phyloP scores from a whole-genome alignment of 2,329 filamentous ascomycete genomes.

The Eutypa lata region DNA sequence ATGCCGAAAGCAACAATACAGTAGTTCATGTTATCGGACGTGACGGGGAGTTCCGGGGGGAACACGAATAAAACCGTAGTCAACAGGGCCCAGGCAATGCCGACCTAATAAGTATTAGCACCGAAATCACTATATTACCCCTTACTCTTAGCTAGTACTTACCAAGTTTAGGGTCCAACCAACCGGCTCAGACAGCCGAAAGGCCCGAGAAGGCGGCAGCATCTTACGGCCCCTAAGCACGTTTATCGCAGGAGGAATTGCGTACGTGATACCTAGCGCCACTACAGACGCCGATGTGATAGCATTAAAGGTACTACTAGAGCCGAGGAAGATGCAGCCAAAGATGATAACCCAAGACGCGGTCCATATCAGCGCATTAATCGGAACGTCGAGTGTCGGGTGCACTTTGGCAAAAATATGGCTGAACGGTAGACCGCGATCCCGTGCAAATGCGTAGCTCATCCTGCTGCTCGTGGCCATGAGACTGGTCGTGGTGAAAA shows the following conservation, averaged over 20 bases:
- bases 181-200: slow-evolving; percentile 50
- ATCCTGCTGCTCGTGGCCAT: slow-evolving; percentile 66
- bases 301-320: slow-evolving; percentile 65
- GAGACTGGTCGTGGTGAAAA: slow-evolving; percentile 61
- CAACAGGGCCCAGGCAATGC: slow-evolving; percentile 63
- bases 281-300: slow-evolving; percentile 71
- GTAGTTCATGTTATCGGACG: slow-evolving; percentile 66
- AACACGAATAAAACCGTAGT: slow-evolving; percentile 75
- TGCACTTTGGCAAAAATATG: slow-evolving; percentile 60
- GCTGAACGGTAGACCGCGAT: slow-evolving; percentile 64
- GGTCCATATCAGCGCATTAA: slow-evolving; percentile 64
- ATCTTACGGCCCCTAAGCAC: slow-evolving; percentile 62
- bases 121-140: slow-evolving; percentile 59
- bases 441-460: slow-evolving; percentile 65
- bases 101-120: slow-evolving; percentile 37
- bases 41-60: slow-evolving; percentile 64
- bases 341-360: slow-evolving; percentile 62
- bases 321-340: slow-evolving; percentile 68
- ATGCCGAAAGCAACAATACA: slow-evolving; percentile 46
- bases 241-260: slow-evolving; percentile 70
- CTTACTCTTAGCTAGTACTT: slow-evolving; percentile 12
- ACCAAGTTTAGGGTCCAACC: slow-evolving; percentile 60
- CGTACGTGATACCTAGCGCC: slow-evolving; percentile 69
- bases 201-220: slow-evolving; percentile 57
- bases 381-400: slow-evolving; percentile 56